Percentiles rank a stretch among this genome's conserved stretches.
Conservation (phyloP, 2,329 filamentous ascomycete genomes). For the Aspergillus phoenicis region DNA sequence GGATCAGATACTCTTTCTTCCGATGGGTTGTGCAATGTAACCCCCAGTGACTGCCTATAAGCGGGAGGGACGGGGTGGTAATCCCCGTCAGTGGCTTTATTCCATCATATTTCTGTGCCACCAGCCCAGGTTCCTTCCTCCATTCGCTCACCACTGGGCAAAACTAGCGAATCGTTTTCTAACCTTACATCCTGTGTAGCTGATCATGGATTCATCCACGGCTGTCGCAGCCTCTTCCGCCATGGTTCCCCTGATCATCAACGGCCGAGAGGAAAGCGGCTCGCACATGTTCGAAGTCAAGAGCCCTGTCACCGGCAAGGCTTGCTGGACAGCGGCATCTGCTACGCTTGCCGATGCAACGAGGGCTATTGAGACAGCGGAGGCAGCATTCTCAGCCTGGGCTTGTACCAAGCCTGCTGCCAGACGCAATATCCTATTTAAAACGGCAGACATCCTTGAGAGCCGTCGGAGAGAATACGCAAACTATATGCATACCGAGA, state of each 20-base stretch:
- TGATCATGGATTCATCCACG: not conserved
- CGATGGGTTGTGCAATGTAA: too few relatives aligned
- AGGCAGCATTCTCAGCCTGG: constrained; percentile 68
- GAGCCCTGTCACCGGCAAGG: not conserved
- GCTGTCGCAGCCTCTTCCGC: not conserved
- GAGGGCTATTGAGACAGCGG: not conserved
- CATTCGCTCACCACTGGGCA: not conserved
- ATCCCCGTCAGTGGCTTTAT: not conserved
- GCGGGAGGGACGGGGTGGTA: too few relatives aligned
- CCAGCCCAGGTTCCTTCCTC: not conserved
- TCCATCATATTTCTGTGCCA: not conserved
- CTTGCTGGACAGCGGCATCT: not conserved
- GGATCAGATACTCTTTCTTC: too few relatives aligned
- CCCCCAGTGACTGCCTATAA: too few relatives aligned
- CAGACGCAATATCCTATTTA: constrained; percentile 71
- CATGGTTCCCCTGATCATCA: not conserved
- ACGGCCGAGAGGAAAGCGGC: not conserved
- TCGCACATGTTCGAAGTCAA: not conserved
- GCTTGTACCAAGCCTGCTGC: constrained; percentile 59
- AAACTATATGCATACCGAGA: constrained; percentile 60
- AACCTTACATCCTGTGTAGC: not conserved
- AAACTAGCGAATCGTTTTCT: not conserved
- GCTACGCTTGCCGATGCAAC: not conserved
- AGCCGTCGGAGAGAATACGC: constrained; percentile 53
- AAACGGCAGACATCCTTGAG: constrained; percentile 62